Evolutionary conservation across 2,329 filamentous ascomycete species (phyloP).

Genomic region (Arthrinium phaeospermum): DNA sequence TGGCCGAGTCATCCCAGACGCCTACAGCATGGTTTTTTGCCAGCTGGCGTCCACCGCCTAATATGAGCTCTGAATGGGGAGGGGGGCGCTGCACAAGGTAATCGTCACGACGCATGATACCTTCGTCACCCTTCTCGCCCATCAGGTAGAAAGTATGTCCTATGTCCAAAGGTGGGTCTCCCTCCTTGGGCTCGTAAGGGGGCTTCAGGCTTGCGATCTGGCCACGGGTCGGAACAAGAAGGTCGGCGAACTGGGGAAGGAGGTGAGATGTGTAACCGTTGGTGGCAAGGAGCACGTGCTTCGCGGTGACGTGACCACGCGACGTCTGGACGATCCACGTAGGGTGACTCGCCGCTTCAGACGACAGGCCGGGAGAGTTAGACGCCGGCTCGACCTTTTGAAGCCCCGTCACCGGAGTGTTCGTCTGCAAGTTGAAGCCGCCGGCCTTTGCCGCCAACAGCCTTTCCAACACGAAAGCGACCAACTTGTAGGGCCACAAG

Average conservation of each 20-base stretch:
- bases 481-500: constrained; percentile 85
- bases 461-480: constrained; percentile 71
- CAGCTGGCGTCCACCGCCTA: constrained; percentile 71
- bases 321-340: constrained; percentile 70
- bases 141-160: constrained; percentile 69
- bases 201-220: constrained; percentile 72
- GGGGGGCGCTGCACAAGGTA: constrained; percentile 75
- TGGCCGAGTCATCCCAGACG: constrained; percentile 61
- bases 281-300: constrained; percentile 75
- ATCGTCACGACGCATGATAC: constrained; percentile 59
- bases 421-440: constrained; percentile 76
- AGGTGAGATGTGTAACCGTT: constrained; percentile 85
- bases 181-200: constrained; percentile 42
- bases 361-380: constrained; percentile 24
- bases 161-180: constrained; percentile 43
- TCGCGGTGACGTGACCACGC: constrained; percentile 69
- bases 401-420: constrained; percentile 66
- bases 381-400: constrained; percentile 39
- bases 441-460: constrained; percentile 48
- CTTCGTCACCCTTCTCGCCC: constrained; percentile 39
- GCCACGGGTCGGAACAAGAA: constrained; percentile 79
- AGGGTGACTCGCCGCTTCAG: constrained; percentile 26
- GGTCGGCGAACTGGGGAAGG: constrained; percentile 69
- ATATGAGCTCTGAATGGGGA: constrained; percentile 65
- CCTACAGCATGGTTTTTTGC: constrained; percentile 60